A percentile compares a stretch with the other conserved stretches of the same genome.
phyloP scores from a whole-genome alignment of 805 yeast species.

The Tetrapisispora nanseiensis region DNA sequence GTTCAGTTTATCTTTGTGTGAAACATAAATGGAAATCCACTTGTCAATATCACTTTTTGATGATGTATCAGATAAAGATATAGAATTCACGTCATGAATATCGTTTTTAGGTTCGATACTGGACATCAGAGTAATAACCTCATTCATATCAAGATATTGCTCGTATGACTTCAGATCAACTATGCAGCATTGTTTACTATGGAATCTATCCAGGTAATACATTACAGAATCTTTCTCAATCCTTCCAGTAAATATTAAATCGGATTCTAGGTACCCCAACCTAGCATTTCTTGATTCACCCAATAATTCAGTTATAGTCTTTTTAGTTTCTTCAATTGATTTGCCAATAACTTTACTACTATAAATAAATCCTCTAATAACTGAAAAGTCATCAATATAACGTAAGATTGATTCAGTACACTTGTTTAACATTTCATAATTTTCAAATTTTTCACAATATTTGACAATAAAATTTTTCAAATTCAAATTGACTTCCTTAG shows the following conservation, averaged over 20 bases:
- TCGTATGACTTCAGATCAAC: constrained; percentile 42
- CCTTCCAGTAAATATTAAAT: constrained; percentile 14
- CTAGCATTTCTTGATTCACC: constrained; percentile 44
- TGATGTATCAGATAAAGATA: constrained; percentile 17
- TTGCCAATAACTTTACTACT: constrained; percentile 54
- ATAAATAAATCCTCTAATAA: constrained; percentile 26
- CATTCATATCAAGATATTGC: constrained; percentile 4
- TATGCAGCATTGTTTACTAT: constrained; percentile 54
- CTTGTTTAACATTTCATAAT: constrained; percentile 37
- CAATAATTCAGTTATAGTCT: constrained; percentile 19
- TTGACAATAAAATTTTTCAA: constrained; percentile 46
- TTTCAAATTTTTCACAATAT: constrained; percentile 33
- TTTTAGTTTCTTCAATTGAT: constrained; percentile 32
- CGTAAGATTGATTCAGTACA: constrained; percentile 39
- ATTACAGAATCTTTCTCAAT: constrained; percentile 26
- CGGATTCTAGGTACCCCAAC: constrained; percentile 43
- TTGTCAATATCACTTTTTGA: neutral
- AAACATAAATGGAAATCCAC: constrained; percentile 32
- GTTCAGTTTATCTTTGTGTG: constrained; percentile 30
- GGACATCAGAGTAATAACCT: neutral
- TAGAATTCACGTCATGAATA: constrained; percentile 43
- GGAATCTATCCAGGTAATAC: constrained; percentile 38
- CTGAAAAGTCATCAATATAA: constrained; percentile 56
- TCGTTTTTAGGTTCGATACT: constrained; percentile 10
- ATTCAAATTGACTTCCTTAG: constrained; percentile 44